A percentile compares a stretch with the other conserved stretches of the same genome.
phyloP scores from a whole-genome alignment of 202 grass and related monocot species.

The Panicum virgatum region DNA sequence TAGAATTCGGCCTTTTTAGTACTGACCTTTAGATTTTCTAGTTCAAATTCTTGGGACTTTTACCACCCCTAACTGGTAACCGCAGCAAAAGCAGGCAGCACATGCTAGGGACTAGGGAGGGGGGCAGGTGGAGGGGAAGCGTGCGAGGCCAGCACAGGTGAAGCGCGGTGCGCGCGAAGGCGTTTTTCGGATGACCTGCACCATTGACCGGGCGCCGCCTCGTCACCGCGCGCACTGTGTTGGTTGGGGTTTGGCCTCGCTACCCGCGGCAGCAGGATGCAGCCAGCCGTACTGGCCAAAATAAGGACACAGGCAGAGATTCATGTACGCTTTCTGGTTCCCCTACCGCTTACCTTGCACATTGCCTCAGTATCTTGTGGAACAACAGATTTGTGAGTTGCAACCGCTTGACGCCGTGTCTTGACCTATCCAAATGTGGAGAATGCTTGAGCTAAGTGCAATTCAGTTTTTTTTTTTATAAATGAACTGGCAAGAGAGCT shows the following conservation, averaged over 20 bases:
- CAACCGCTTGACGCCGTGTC: neutral
- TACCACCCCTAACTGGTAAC: no score
- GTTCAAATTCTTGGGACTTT: no score
- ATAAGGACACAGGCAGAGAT: neutral
- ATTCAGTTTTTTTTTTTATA: no score
- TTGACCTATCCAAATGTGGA: neutral
- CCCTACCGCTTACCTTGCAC: no score
- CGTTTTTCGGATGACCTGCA: slow-evolving; percentile 49
- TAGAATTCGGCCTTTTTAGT: no score
- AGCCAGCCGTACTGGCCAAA: neutral
- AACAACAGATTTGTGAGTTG: neutral
- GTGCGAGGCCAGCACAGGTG: neutral
- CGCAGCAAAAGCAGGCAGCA: neutral
- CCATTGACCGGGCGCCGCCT: slow-evolving; percentile 32
- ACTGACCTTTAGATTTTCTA: no score
- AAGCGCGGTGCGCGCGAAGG: neutral
- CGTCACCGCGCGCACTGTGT: neutral
- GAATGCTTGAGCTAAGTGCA: no score
- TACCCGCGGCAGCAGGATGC: neutral
- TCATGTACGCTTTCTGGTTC: no score
- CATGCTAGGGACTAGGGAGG: neutral
- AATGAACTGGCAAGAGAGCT: no score
- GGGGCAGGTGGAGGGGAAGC: no score
- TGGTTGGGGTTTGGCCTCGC: slow-evolving; percentile 36
- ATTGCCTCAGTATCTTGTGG: neutral